Evolutionary conservation across 106 monocot genomes (phyloP).

Genomic region (Amphibolis antarctica): DNA sequence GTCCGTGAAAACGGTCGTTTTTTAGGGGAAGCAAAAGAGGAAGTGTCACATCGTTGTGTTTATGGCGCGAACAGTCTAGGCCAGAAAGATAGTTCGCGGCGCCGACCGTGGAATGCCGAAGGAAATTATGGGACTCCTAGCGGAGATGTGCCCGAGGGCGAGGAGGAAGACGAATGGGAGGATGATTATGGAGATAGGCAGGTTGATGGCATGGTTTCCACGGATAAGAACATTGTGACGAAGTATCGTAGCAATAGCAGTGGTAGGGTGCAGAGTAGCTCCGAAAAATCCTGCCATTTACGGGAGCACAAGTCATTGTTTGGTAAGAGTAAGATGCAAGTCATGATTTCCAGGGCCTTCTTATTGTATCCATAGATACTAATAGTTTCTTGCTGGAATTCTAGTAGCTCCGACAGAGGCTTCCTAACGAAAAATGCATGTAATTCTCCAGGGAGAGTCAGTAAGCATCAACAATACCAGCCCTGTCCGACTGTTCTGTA

Average conservation of each 20-base stretch:
- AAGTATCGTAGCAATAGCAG: slow-evolving; percentile 41
- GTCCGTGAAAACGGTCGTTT: neutral
- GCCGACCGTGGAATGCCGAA: slow-evolving; percentile 1
- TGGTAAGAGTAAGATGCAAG: slow-evolving; percentile 14
- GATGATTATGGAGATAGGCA: slow-evolving; percentile 36
- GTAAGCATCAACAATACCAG: slow-evolving; percentile 17
- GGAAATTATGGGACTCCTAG: neutral
- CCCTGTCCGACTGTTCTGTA: slow-evolving; percentile 10
- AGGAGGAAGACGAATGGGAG: slow-evolving; percentile 19
- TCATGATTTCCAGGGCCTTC: neutral
- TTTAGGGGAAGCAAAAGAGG: neutral
- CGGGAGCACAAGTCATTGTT: slow-evolving; percentile 23
- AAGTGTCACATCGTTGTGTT: neutral
- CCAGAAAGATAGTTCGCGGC: neutral
- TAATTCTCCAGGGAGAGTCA: slow-evolving; percentile 8
- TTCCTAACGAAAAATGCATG: slow-evolving; percentile 9
- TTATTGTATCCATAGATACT: neutral
- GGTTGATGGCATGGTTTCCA: slow-evolving; percentile 32
- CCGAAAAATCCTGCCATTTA: slow-evolving; percentile 21
- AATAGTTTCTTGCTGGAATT: neutral
- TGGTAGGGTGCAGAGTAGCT: slow-evolving; percentile 53
- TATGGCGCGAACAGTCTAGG: neutral
- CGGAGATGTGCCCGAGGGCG: slow-evolving; percentile 14
- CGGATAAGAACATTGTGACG: slow-evolving; percentile 11
- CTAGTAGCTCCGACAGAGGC: slow-evolving; percentile 28